Base-by-base conservation (phyloP, 73 alveolate species). In the Paramecium octaurelia region DNA sequence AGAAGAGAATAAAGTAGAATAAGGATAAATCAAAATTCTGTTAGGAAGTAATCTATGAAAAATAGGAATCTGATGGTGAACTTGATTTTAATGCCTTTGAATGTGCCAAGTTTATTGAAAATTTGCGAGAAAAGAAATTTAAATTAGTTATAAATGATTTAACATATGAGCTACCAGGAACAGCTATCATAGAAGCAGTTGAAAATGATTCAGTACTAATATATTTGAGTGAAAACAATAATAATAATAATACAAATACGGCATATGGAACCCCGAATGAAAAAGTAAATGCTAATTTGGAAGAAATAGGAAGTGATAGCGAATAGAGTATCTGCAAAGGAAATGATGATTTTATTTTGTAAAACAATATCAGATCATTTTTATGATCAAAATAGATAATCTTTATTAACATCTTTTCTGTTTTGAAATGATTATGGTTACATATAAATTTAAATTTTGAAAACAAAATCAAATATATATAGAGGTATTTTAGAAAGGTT, bases 251-350 rank as follows among this genome's bases (percentile, higher is more conserved):
- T 54, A 54, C 69, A 54, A 54, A 54, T 64, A 64, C 84, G 14
- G 46, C 42, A 11, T 27, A 31, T 24, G 42, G 46, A 27, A 64
- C 84, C 5, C 84, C 84, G 31, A 64, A 64, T 8, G 84, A 64
- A 34, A 64, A 64, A 34, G 24, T 27, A 6, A 64, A 34, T 54
- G 27, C 69, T 64, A 64, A 64, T 64, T 14, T 27, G 8, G 42
- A 64, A 20, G 20, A 64, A 0, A 64, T 64, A 31, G 84, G 84
- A 64, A 64, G 84, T 64, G 84, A 64, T 64, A 64, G 84, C 12
- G 84, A 64, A 64, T 64, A 31, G 50, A 64, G 84, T 5, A 64
- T 64, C 27, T 64, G 84, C 21, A 64, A 64, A 64, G 84, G 84
- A 31, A 64, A 34, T 64, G 84, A 64, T 64, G 84, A 64, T 34